Percentiles rank a stretch among this genome's conserved stretches.
Conservation (phyloP, 345 rosid genomes). For the Lepidium didymum region DNA sequence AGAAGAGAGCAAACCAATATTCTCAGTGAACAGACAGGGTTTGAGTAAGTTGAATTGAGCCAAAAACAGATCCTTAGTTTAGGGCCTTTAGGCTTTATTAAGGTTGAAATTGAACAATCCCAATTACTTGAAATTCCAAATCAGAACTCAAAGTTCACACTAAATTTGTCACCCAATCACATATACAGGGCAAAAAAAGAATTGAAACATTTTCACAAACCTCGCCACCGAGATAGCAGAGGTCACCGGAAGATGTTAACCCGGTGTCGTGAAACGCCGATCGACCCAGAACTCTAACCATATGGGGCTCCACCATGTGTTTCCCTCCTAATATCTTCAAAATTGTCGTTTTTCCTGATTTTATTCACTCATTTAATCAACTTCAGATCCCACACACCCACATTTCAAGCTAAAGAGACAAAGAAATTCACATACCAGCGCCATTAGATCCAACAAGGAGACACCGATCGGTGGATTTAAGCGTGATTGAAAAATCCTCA, state of each 20-base stretch:
- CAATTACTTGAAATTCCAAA: not conserved
- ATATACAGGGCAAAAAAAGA: not conserved
- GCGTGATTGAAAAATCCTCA: constrained; percentile 55
- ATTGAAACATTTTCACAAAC: constrained; percentile 24
- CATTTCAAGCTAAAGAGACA: not conserved
- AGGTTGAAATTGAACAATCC: not conserved
- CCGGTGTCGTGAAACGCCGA: constrained; percentile 91
- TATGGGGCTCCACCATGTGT: constrained; percentile 92
- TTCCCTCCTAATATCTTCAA: constrained; percentile 93
- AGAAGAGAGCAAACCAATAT: not conserved
- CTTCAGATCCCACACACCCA: not conserved
- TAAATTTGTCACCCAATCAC: not conserved
- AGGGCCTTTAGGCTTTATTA: not conserved
- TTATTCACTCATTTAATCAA: not conserved
- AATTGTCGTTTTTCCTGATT: constrained; percentile 81
- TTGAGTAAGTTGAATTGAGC: not conserved
- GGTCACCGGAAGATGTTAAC: constrained; percentile 84
- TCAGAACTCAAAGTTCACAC: not conserved
- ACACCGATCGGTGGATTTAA: constrained; percentile 66
- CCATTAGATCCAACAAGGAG: constrained; percentile 99
- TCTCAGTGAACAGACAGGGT: not conserved
- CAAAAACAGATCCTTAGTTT: not conserved
- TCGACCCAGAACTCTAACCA: constrained; percentile 82
- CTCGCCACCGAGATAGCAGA: constrained; percentile 95
- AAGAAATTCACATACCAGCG: constrained; percentile 47